Evolutionary conservation across 2,329 filamentous ascomycete species (phyloP).

Genomic region (Bimuria novae-zelandiae): DNA sequence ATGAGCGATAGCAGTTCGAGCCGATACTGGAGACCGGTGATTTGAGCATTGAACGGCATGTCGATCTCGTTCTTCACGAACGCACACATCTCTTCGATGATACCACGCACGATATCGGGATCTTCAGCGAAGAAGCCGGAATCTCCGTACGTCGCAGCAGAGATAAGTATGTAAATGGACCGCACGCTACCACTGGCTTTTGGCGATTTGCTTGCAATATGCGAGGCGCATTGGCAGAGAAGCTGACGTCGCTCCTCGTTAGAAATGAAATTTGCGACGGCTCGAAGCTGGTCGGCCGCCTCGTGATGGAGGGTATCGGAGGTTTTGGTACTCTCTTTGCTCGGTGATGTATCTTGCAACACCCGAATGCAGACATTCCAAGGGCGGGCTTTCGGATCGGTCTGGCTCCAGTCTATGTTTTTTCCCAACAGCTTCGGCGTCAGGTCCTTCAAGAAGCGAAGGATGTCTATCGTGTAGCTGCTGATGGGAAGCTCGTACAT

Average conservation of each 20-base stretch:
- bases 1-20: conserved; percentile 63
- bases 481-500: conserved; percentile 54
- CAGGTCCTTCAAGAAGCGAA: conserved; percentile 37
- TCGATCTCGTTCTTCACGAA: conserved; percentile 35
- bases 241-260: conserved; percentile 65
- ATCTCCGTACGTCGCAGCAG: conserved; percentile 18
- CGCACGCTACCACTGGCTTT: conserved; percentile 76
- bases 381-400: conserved; percentile 45
- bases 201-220: conserved; percentile 66
- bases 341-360: conserved; percentile 70
- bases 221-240: conserved; percentile 68
- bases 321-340: conserved; percentile 58
- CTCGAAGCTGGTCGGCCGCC: conserved; percentile 64
- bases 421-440: conserved; percentile 24
- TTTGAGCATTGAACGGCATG: conserved; percentile 17
- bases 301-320: conserved; percentile 67
- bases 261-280: conserved; percentile 63
- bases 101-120: conserved; percentile 30
- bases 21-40: conserved; percentile 36
- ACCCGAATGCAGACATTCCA: conserved; percentile 67
- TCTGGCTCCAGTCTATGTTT: conserved; percentile 18
- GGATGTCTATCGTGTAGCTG: conserved; percentile 36
- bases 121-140: conserved; percentile 31
- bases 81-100: conserved; percentile 47
- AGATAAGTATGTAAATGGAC: conserved; percentile 51